phyloP scores from a whole-genome alignment of 805 yeast species.

The Wickerhamiella kurtzmanii region DNA sequence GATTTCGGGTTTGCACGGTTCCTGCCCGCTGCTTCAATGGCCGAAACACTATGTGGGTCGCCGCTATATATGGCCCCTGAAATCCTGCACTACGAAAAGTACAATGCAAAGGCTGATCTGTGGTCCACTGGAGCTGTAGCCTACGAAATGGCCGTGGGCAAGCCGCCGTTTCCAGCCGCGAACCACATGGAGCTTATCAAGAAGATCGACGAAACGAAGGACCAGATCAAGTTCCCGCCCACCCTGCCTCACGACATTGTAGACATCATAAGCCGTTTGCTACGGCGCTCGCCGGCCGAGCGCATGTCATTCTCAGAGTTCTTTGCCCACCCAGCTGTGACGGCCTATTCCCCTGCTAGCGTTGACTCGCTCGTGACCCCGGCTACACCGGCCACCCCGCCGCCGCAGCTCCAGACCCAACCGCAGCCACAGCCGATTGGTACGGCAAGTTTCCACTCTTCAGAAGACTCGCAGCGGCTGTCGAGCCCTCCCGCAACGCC shows the following conservation, averaged over 20 bases:
- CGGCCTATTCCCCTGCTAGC: background rate
- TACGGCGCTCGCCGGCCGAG: slow-evolving; percentile 75
- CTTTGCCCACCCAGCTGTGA: slow-evolving; percentile 34
- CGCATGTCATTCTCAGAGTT: slow-evolving; percentile 83
- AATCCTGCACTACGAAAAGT: slow-evolving; percentile 82
- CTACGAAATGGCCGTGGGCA: slow-evolving; percentile 92
- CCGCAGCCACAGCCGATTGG: too few relatives aligned
- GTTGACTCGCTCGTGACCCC: background rate
- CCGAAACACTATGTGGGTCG: slow-evolving; percentile 94
- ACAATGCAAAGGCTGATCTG: slow-evolving; percentile 91
- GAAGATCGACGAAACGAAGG: slow-evolving; percentile 72
- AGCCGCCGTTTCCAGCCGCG: slow-evolving; percentile 87
- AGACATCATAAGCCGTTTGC: slow-evolving; percentile 55
- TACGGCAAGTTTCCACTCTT: too few relatives aligned
- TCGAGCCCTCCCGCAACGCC: too few relatives aligned
- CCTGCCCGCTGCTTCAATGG: slow-evolving; percentile 83
- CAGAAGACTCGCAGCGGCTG: too few relatives aligned
- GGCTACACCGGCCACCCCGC: background rate
- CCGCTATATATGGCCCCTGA: slow-evolving; percentile 99
- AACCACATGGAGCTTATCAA: slow-evolving; percentile 83
- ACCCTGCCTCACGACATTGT: slow-evolving; percentile 50
- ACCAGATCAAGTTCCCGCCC: slow-evolving; percentile 62
- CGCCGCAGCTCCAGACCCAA: too few relatives aligned
- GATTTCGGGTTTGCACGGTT: slow-evolving; percentile 97
- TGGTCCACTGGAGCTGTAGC: slow-evolving; percentile 98